Base-by-base conservation (phyloP, 1,284 basidiomycete genomes). In the Malassezia yamatoensis region DNA sequence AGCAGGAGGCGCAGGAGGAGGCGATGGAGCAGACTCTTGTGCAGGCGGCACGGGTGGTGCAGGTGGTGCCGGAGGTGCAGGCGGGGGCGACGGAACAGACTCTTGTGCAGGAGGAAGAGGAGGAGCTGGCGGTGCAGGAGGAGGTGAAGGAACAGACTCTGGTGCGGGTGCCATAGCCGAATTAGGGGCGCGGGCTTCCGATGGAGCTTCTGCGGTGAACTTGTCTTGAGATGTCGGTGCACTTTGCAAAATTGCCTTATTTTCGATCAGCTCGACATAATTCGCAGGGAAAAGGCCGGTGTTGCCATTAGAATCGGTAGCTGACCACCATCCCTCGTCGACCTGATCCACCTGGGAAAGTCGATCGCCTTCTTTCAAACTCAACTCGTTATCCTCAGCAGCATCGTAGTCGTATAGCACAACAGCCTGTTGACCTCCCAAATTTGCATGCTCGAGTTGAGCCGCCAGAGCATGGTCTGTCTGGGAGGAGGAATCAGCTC, bases 291-390 rank as follows among this genome's bases (percentile, higher is more conserved):
- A 73, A 1, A 74, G 60, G 10, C 72, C 72, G 16, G 64, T 64
- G 2, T 62, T 45, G 7, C 72, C 72, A 15, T 66, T 51, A 6
- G 65, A 60, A 12, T 55, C 68, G 4, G 65, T 63, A 33, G 70
- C 72, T 8, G 64, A 65, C 72, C 72, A 74, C 72, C 72, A 74
- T 7, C 70, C 72, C 34, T 74, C 70, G 48, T 73, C 71, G 13
- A 70, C 60, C 54, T 70, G 64, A 34, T 73, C 63, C 24, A 74
- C 65, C 20, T 61, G 44, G 1, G 60, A 59, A 36, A 74, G 67
- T 9, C 56, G 48, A 5, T 67, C 59, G 4, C 70, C 68, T 44
- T 74, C 72, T 16, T 49, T 53, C 13, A 51, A 13, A 5, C 44
- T 52, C 15, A 74, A 52, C 53, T 74, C 72, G 49, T 71, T 71